These are phyloP conservation scores for Trypanosoma avium DNA, from an alignment of 208 protist species.

Conservation along the genomic window DNA sequence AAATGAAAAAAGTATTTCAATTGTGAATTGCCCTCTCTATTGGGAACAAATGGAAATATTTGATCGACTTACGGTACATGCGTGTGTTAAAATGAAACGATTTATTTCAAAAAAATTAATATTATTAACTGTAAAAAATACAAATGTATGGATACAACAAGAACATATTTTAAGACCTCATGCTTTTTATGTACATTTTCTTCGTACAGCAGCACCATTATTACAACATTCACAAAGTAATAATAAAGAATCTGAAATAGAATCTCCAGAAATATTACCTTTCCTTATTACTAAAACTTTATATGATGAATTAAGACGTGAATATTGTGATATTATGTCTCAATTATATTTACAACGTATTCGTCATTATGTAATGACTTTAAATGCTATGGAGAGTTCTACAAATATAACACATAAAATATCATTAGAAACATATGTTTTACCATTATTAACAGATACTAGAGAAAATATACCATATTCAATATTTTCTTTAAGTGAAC, in stretches of 20 bases:
- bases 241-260: background rate
- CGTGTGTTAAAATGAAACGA: conserved; percentile 73
- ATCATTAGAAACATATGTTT: conserved; percentile 34
- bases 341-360: conserved; percentile 68
- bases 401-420: conserved; percentile 8
- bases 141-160: conserved; percentile 86
- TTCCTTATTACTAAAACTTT: conserved; percentile 68
- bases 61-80: conserved; percentile 69
- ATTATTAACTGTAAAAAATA: conserved; percentile 62
- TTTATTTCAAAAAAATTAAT: conserved; percentile 71
- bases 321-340: conserved; percentile 80
- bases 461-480: conserved; percentile 12
- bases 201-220: conserved; percentile 48
- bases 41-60: conserved; percentile 54
- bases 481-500: conserved; percentile 49
- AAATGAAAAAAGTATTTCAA: conserved; percentile 21
- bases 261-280: conserved; percentile 31
- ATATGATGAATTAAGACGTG: conserved; percentile 67
- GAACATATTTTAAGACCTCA: conserved; percentile 67
- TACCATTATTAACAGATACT: conserved; percentile 54
- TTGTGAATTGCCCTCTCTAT: conserved; percentile 58
- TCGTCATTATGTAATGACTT: conserved; percentile 72
- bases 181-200: conserved; percentile 75
- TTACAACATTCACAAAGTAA: conserved; percentile 34
- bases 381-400: conserved; percentile 70